Evolutionary conservation across 208 protist species (phyloP).

Genomic region (Ichthyophonus hoferi): DNA sequence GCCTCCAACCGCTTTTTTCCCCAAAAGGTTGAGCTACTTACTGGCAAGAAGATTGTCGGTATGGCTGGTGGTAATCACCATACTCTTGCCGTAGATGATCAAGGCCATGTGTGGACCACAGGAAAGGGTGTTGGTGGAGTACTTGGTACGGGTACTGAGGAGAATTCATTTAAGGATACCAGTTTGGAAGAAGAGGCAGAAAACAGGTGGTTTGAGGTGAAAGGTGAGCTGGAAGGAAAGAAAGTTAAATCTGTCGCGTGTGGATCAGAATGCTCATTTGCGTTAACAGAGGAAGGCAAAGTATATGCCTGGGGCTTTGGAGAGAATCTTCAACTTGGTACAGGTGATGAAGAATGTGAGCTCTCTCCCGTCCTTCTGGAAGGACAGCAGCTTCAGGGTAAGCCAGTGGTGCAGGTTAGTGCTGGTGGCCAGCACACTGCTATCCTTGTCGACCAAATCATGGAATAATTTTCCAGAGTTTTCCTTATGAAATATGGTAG

Average conservation of each 20-base stretch:
- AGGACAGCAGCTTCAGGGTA: background rate
- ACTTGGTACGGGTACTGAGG: background rate
- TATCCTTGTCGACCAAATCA: background rate
- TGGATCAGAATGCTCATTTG: background rate
- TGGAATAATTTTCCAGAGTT: no score
- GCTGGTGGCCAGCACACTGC: conserved; percentile 14
- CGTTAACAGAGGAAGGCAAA: background rate
- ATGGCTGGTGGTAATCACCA: background rate
- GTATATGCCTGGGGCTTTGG: conserved; percentile 25
- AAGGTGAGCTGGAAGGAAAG: background rate
- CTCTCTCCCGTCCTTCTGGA: background rate
- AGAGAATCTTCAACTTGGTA: conserved; percentile 6
- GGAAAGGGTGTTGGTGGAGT: conserved; percentile 16
- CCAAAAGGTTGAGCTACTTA: background rate
- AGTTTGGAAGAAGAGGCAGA: background rate
- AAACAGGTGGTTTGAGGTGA: background rate
- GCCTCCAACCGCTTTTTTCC: background rate
- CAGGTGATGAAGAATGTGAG: background rate
- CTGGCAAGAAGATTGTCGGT: background rate
- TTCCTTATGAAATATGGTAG: no score
- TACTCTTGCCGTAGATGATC: background rate
- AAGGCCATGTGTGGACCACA: background rate
- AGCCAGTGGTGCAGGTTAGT: background rate
- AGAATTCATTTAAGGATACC: background rate
- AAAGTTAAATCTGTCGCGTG: background rate